These are phyloP conservation scores for Cystobasidium slooffiae DNA, from an alignment of 1,284 basidiomycete genomes.

Conservation along the genomic window DNA sequence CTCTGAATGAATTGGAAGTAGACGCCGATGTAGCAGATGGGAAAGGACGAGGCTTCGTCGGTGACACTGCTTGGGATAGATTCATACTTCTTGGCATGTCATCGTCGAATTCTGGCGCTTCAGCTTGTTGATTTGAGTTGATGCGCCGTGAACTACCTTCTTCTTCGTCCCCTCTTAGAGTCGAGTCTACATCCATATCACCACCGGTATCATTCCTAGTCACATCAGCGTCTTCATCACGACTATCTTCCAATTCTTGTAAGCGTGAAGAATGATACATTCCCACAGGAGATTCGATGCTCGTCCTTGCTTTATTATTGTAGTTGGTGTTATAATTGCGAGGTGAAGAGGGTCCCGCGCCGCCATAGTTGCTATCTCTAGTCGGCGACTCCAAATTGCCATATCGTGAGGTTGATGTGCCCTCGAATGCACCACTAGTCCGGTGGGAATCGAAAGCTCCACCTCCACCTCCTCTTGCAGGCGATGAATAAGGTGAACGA, in stretches of 20 bases:
- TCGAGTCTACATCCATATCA: constrained; percentile 5
- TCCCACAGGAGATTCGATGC: constrained; percentile 33
- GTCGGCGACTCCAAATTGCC: neutral
- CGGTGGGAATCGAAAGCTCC: neutral
- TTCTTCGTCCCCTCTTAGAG: neutral
- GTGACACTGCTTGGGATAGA: neutral
- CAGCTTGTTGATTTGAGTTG: constrained; percentile 17
- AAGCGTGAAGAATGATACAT: constrained; percentile 32
- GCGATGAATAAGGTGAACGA: constrained; percentile 36
- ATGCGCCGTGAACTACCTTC: constrained; percentile 1
- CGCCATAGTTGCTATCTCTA: neutral
- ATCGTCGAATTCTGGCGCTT: constrained; percentile 20
- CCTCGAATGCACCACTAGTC: constrained; percentile 2
- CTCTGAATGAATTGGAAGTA: constrained; percentile 4
- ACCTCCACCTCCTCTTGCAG: constrained; percentile 26
- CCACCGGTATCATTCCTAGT: neutral
- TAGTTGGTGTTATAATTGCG: neutral
- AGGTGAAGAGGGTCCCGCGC: neutral
- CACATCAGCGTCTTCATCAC: neutral
- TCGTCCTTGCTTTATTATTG: constrained; percentile 8
- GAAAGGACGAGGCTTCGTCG: constrained; percentile 2
- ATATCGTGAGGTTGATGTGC: neutral
- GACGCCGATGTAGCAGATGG: neutral
- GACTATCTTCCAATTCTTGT: constrained; percentile 33
- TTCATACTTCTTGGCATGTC: neutral